Evolutionary conservation across 2,329 filamentous ascomycete genomes (phyloP), one percentile per base, ranked within the genome.

Genomic region (Fusarium bulbicola): DNA sequence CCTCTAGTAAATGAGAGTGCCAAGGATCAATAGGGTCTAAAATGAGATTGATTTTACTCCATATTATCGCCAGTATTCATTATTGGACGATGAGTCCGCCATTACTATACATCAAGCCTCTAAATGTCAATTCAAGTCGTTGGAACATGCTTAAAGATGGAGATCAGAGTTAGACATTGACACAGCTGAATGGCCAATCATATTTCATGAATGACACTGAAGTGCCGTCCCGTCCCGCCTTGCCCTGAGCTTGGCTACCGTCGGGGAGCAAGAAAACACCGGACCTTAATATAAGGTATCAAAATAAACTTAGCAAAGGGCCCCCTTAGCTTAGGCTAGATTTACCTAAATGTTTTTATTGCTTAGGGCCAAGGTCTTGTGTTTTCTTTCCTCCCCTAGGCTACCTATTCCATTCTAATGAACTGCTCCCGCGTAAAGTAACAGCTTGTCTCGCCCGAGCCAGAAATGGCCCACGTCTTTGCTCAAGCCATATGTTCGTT

Each of bases 41-140:
- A 60, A 63, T 71, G 54, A 71, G 54, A 46, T 28, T 71, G 60
- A 56, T 71, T 59, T 69, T 60, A 62, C 58, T 71, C 36, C 26
- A 14, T 56, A 12, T 28, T 30, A 16, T 36, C 15, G 11, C 15
- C n/a, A 56, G 16, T 2, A 50, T 58, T 49, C 32, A 50, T 37
- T 37, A 18, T 47, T 49, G 3, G n/a, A 36, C 13, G 9, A 6
- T 4, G 4, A 36, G 20, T 47, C 24, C 5, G 9, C 24, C 26
- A 18, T n/a, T n/a, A 20, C 12, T 0, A 20, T 6, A 5, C 15
- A 43, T 24, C 21, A 10, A n/a, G 20, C 3, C 12, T 34, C 6
- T 5, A 15, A 6, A 20, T 30, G 10, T 36, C 5, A 1, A 1
- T 10, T 7, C 36, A 16, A 60, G 42, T 40, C 20, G 42, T 59